phyloP scores from a whole-genome alignment of 2,329 filamentous ascomycete species.

The Fusarium avenaceum region DNA sequence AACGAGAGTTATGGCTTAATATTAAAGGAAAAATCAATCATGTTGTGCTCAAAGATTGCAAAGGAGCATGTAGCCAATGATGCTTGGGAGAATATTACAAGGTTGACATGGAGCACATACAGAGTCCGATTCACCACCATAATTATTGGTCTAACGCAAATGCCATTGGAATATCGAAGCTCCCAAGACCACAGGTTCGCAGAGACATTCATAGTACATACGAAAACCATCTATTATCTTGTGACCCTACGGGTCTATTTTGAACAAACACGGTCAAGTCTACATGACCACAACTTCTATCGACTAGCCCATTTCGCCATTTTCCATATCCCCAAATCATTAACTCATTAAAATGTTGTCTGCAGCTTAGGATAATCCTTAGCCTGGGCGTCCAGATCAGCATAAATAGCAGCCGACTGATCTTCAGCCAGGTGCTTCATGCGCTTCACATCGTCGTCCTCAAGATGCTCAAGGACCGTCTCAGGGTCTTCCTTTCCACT shows the following conservation, averaged over 20 bases:
- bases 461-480: constrained; percentile 81
- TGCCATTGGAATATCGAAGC: background rate
- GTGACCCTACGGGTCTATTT: background rate
- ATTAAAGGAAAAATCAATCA: background rate
- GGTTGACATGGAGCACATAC: background rate
- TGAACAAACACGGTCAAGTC: background rate
- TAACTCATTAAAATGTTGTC: constrained; percentile 44
- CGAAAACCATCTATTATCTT: background rate
- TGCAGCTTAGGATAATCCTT: constrained; percentile 50
- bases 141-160: background rate
- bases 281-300: background rate
- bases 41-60: too few relatives aligned
- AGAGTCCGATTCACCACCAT: background rate
- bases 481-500: constrained; percentile 65
- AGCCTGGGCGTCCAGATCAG: constrained; percentile 42
- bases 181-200: background rate
- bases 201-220: background rate
- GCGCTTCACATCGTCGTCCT: constrained; percentile 79
- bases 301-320: background rate
- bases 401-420: constrained; percentile 55
- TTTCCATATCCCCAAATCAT: background rate
- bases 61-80: too few relatives aligned
- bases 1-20: background rate
- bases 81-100: too few relatives aligned
- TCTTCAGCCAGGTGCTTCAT: constrained; percentile 66